Evolutionary conservation across 495 filamentous ascomycete species (phyloP), one percentile per base, ranked within the genome.

Genomic region (Hyaloscypha bicolor): DNA sequence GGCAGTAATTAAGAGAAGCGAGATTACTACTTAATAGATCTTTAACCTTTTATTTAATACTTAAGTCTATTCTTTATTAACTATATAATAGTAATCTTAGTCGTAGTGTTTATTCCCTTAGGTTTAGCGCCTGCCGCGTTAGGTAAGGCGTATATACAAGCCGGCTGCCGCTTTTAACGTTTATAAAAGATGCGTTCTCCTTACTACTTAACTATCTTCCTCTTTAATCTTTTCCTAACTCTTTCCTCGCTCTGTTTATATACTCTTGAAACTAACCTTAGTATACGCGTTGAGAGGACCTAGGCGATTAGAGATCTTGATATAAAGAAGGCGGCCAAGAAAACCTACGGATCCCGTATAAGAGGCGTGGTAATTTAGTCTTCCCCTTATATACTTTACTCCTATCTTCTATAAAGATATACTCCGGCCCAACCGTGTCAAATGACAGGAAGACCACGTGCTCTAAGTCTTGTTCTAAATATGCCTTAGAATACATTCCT

Each of bases 361-460:
- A 33, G 2, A 60, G 57, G 22, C 33, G 25, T 2, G 57, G 25
- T n/a, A 60, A 16, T 8, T 29, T 21, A 25, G 59, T 33, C 6
- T 6, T 30, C 35, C 33, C 33, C 2, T 1, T 14, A 25, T 62
- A 25, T 6, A 62, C 39, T 33, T 21, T 45, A 21, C 5, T 6
- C 9, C 57, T 14, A 25, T 53, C 51, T 25, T 53, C 22, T 16
- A 57, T 57, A 30, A 57, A 57, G 63, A 45, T 65, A 65, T 65
- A 65, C 52, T 65, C 63, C 16, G 53, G 51, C 6, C 51, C 31
- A 22, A 65, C 51, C 1, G n/a, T 5, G 5, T 65, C 53, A 57
- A 65, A 65, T 14, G 57, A 45, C 30, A 51, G 63, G 52, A 65
- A 65, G 57, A 65, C 21, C 1, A 65, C 22, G 16, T 4, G 63